A percentile compares a stretch with the other conserved stretches of the same genome.
Evolutionary conservation across 2,329 filamentous ascomycete species (phyloP).

Genomic region (Diaporthe citrichinensis): DNA sequence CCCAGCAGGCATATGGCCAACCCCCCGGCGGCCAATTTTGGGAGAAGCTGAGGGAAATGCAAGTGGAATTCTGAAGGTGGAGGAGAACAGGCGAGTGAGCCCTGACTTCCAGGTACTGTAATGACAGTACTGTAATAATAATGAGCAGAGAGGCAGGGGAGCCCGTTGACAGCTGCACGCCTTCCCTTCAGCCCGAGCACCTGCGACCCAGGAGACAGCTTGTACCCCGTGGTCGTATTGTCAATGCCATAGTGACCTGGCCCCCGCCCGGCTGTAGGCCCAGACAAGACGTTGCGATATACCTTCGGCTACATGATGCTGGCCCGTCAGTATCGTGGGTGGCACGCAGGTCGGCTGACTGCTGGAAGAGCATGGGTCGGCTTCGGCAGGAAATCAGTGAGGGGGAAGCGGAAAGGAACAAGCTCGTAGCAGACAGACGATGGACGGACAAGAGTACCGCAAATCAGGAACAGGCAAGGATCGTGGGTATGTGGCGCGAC

Average conservation of each 20-base stretch:
- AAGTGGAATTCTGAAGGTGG: background rate
- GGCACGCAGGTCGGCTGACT: slow-evolving; percentile 36
- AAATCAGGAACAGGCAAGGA: slow-evolving; percentile 34
- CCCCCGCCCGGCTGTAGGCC: slow-evolving; percentile 32
- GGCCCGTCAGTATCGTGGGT: slow-evolving; percentile 27
- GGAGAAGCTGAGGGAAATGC: background rate
- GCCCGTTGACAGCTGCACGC: slow-evolving; percentile 9
- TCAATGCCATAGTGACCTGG: slow-evolving; percentile 16
- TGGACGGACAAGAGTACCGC: slow-evolving; percentile 15
- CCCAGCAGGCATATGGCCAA: background rate
- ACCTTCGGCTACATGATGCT: slow-evolving; percentile 12
- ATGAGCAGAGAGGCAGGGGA: slow-evolving; percentile 14
- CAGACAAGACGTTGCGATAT: slow-evolving; percentile 20
- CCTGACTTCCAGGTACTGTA: background rate
- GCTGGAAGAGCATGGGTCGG: slow-evolving; percentile 16
- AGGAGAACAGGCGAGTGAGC: slow-evolving; percentile 1
- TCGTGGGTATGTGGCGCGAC: slow-evolving; percentile 20
- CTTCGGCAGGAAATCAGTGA: slow-evolving; percentile 28
- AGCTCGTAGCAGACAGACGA: slow-evolving; percentile 26
- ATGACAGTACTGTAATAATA: background rate
- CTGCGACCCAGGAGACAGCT: background rate
- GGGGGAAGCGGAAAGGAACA: slow-evolving; percentile 32
- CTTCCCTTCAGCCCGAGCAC: background rate
- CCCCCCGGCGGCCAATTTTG: background rate
- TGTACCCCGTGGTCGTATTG: slow-evolving; percentile 26